These are phyloP conservation scores for Ceratocystis smalleyi DNA, from an alignment of 2,329 filamentous ascomycete species.

Conservation along the genomic window DNA sequence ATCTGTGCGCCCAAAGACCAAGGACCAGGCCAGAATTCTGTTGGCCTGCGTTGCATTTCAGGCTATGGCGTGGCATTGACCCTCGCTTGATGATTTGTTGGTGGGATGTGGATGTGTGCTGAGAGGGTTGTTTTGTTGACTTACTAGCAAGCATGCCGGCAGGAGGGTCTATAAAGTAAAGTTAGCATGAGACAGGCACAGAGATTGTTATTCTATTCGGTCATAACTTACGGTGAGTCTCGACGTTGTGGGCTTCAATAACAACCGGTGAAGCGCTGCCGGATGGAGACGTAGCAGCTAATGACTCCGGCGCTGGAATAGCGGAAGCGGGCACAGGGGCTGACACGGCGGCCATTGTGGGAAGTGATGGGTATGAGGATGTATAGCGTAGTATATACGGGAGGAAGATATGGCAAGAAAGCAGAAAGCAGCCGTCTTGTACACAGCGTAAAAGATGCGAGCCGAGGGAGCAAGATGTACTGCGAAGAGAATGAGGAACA, in stretches of 20 bases:
- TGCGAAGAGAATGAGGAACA: neutral
- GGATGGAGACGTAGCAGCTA: neutral
- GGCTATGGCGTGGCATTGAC: neutral
- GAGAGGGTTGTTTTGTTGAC: constrained; percentile 22
- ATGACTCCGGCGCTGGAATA: neutral
- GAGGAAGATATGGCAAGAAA: neutral
- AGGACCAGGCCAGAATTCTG: neutral
- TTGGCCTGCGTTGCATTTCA: neutral
- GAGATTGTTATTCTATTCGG: neutral
- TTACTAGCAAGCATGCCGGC: constrained; percentile 53
- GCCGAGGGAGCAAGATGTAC: neutral
- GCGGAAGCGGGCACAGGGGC: neutral
- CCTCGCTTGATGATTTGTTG: neutral
- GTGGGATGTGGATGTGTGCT: neutral
- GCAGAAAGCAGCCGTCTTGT: neutral
- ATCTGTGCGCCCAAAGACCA: neutral
- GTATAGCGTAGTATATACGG: neutral
- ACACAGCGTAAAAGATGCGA: neutral
- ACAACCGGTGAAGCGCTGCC: constrained; percentile 37
- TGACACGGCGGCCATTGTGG: constrained; percentile 10
- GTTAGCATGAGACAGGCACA: neutral
- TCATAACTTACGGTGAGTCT: constrained; percentile 48
- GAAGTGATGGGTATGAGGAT: neutral
- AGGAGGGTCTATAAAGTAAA: constrained; percentile 36
- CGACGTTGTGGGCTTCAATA: constrained; percentile 59